A percentile compares a stretch with the other conserved stretches of the same genome.
These are phyloP conservation scores for Phylloporus sp. DNA, from an alignment of 768 basidiomycete species.

Conservation along the genomic window DNA sequence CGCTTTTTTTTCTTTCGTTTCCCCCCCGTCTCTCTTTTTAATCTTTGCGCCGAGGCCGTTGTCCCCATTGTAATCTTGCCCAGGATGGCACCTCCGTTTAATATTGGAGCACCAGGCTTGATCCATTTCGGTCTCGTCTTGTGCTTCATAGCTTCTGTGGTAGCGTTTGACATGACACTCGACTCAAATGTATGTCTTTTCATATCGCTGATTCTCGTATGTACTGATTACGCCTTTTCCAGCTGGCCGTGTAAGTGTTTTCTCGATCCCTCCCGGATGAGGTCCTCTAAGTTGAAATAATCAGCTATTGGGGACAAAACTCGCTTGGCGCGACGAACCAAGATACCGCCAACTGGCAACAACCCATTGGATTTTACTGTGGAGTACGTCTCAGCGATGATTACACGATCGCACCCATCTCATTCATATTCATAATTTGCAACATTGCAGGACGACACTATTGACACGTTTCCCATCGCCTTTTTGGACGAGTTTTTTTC, in stretches of 20 bases:
- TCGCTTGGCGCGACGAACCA: constrained; percentile 31
- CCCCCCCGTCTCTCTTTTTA: background rate
- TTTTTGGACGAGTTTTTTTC: constrained; percentile 61
- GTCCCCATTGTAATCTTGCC: background rate
- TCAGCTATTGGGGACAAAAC: constrained; percentile 37
- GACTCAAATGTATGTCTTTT: constrained; percentile 22
- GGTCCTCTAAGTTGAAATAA: background rate
- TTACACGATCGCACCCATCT: background rate
- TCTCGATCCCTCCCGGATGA: background rate
- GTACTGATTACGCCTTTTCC: background rate
- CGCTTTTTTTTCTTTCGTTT: background rate
- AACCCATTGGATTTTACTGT: constrained; percentile 33
- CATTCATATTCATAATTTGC: background rate
- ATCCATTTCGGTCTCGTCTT: constrained; percentile 14
- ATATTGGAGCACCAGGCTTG: background rate
- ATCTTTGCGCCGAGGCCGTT: background rate
- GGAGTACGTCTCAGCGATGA: constrained; percentile 7
- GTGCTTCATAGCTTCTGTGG: constrained; percentile 9
- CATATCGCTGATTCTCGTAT: background rate
- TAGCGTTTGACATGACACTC: constrained; percentile 25
- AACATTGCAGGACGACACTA: constrained; percentile 44
- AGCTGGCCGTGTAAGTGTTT: constrained; percentile 26
- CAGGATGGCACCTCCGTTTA: constrained; percentile 10
- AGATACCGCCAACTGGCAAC: constrained; percentile 26
- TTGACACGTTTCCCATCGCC: constrained; percentile 59